These are phyloP conservation scores for Kurtzmaniella quercitrusa DNA, from an alignment of 1,139 yeast genomes.

Conservation along the genomic window DNA sequence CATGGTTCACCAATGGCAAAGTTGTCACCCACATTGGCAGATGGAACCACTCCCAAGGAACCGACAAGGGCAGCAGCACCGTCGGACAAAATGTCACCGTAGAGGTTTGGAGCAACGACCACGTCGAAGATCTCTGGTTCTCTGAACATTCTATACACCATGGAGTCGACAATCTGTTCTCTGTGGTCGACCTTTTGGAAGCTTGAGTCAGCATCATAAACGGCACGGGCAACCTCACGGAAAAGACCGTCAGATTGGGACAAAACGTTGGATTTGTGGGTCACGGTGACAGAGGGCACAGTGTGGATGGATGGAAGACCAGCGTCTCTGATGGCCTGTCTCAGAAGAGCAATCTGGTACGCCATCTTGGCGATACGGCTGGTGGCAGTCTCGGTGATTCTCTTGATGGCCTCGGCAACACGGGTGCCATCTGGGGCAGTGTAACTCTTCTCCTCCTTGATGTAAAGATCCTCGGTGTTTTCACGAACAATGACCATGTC, in stretches of 20 bases:
- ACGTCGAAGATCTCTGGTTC: constrained; percentile 97
- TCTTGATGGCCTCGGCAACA: constrained; percentile 96
- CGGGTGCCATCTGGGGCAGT: constrained; percentile 67
- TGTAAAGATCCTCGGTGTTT: constrained; percentile 94
- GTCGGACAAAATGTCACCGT: constrained; percentile 95
- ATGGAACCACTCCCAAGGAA: constrained; percentile 95
- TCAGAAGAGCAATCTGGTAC: constrained; percentile 83
- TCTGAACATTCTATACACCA: constrained; percentile 98
- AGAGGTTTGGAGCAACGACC: constrained; percentile 95
- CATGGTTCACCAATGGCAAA: constrained; percentile 99
- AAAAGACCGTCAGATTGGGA: constrained; percentile 92
- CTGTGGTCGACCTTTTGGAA: constrained; percentile 62
- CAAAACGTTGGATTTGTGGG: constrained; percentile 94
- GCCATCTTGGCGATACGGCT: constrained; percentile 87
- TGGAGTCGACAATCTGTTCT: constrained; percentile 97
- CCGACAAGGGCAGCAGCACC: constrained; percentile 99
- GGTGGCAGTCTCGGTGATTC: constrained; percentile 87
- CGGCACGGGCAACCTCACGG: constrained; percentile 83
- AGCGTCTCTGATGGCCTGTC: constrained; percentile 75
- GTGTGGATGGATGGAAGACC: constrained; percentile 45
- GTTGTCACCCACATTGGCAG: constrained; percentile 93
- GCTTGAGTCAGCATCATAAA: constrained; percentile 63
- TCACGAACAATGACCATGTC: constrained; percentile 98
- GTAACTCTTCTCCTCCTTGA: constrained; percentile 83
- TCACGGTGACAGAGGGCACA: constrained; percentile 76